phyloP scores from a whole-genome alignment of 495 filamentous ascomycete genomes.

The Cercophora newfieldiana region DNA sequence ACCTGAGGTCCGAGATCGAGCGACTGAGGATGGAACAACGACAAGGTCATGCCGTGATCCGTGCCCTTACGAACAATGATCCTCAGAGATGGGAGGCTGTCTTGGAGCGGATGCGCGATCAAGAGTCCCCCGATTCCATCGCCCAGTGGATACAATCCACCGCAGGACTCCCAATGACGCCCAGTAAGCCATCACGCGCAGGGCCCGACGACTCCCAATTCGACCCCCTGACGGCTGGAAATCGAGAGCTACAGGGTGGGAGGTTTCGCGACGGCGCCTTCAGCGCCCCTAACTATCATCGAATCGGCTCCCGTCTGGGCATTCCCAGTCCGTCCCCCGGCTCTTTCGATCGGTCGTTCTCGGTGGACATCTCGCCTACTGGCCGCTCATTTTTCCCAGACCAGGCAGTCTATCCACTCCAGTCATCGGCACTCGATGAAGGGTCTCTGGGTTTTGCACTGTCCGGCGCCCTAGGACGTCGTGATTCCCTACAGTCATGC shows the following conservation, averaged over 20 bases:
- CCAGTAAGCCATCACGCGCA: background rate
- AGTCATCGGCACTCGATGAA: background rate
- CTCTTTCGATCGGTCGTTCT: background rate
- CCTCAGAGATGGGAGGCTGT: constrained; percentile 27
- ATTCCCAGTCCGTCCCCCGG: background rate
- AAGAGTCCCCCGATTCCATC: constrained; percentile 31
- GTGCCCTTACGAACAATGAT: constrained; percentile 30
- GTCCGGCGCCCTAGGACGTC: background rate
- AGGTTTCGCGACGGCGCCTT: background rate
- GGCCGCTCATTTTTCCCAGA: background rate
- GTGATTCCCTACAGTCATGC: background rate
- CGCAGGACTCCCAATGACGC: background rate
- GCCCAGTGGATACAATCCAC: constrained; percentile 34
- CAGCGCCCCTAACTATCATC: background rate
- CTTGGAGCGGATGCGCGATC: constrained; percentile 25
- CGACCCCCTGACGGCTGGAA: background rate
- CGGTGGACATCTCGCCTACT: background rate
- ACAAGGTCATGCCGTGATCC: constrained; percentile 30
- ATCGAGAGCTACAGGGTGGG: background rate
- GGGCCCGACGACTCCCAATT: background rate
- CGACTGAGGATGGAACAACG: constrained; percentile 31
- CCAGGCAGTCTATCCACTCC: background rate
- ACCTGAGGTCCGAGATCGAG: constrained; percentile 35
- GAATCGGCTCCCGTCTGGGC: background rate
- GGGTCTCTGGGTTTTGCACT: background rate